phyloP scores from a whole-genome alignment of 164 flowering plant genomes.

The Houttuynia cordata region DNA sequence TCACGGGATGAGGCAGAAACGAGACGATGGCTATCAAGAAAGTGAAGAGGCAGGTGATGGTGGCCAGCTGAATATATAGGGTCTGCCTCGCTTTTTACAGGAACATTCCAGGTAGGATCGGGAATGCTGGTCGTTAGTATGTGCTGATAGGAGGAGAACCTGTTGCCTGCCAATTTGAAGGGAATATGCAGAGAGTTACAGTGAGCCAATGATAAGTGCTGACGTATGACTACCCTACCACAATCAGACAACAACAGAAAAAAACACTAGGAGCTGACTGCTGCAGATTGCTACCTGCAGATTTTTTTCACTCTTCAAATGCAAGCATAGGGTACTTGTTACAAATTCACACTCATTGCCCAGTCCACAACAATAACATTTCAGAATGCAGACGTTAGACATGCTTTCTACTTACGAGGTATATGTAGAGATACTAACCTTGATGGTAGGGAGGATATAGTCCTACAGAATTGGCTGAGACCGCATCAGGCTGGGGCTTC shows the following conservation, averaged over 20 bases:
- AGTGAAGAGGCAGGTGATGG: slow-evolving; percentile 21
- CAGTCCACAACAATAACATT: too few species aligned
- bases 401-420: too few species aligned
- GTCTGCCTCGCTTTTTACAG: slow-evolving; percentile 36
- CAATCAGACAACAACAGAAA: too few species aligned
- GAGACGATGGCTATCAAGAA: slow-evolving; percentile 19
- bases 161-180: background rate
- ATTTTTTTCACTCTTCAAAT: too few species aligned
- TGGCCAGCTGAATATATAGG: slow-evolving; percentile 11
- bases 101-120: slow-evolving; percentile 31
- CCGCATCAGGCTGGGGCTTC: slow-evolving; percentile 63
- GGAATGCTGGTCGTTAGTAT: slow-evolving; percentile 19
- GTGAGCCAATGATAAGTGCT: too few species aligned
- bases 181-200: too few species aligned
- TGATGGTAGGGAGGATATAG: slow-evolving; percentile 29
- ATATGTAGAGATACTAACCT: slow-evolving; percentile 25
- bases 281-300: too few species aligned
- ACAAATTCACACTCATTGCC: too few species aligned
- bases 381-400: too few species aligned
- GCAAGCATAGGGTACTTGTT: too few species aligned
- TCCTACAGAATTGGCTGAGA: slow-evolving; percentile 27
- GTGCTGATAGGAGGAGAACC: slow-evolving; percentile 15
- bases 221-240: too few species aligned
- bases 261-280: too few species aligned
- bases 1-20: slow-evolving; percentile 20